Conservation (phyloP, 2,329 filamentous ascomycete species). For the Penicillium sp. region DNA sequence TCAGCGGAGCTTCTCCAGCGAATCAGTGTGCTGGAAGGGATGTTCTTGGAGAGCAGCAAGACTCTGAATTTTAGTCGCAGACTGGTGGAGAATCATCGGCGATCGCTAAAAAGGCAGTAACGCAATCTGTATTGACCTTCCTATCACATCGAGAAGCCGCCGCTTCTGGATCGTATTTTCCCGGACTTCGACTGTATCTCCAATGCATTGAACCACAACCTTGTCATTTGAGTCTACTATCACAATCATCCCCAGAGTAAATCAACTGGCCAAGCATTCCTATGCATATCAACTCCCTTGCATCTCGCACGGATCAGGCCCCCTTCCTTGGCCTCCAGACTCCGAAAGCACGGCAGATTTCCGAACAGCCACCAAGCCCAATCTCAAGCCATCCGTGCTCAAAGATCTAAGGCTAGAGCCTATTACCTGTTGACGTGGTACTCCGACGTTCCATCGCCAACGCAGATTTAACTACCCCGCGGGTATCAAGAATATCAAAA, state of each 20-base stretch:
- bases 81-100: slow-evolving; percentile 8
- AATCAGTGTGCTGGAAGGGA: not conserved
- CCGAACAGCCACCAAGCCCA: not conserved
- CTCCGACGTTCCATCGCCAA: slow-evolving; percentile 14
- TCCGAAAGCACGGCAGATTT: not conserved
- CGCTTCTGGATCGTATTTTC: not conserved
- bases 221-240: not conserved
- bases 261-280: not conserved
- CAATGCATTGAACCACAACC: too few relatives aligned
- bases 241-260: too few relatives aligned
- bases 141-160: not conserved
- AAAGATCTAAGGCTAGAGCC: not conserved
- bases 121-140: not conserved
- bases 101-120: slow-evolving; percentile 4
- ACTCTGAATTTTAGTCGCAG: slow-evolving; percentile 4
- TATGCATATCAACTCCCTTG: slow-evolving; percentile 13
- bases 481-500: slow-evolving; percentile 14
- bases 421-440: slow-evolving; percentile 10
- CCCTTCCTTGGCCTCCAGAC: not conserved
- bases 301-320: slow-evolving; percentile 10
- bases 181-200: not conserved
- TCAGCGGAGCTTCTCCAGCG: not conserved
- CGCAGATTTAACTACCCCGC: not conserved
- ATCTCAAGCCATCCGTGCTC: not conserved
- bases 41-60: not conserved